A percentile compares a stretch with the other conserved stretches of the same genome.
phyloP scores from a whole-genome alignment of 306 rosid genomes.

The Inga laurina region DNA sequence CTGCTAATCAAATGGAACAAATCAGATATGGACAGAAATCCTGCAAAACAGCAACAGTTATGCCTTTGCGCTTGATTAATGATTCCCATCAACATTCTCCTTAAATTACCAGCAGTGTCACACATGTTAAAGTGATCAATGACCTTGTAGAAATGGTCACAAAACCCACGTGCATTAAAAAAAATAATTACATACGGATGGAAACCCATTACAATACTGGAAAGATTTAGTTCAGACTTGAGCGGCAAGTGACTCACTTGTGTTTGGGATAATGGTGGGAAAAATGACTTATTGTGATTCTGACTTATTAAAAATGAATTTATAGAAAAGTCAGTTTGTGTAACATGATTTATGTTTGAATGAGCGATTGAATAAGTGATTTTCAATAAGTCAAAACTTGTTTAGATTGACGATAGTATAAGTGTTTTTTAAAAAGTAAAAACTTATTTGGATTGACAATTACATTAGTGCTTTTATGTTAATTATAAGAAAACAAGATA shows the following conservation, averaged over 20 bases:
- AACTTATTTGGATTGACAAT: too few species aligned
- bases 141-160: constrained; percentile 9
- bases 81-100: constrained; percentile 19
- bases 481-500: too few species aligned
- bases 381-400: too few species aligned
- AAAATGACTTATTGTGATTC: too few species aligned
- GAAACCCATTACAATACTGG: neutral
- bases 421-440: too few species aligned
- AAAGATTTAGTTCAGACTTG: neutral
- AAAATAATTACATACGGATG: neutral
- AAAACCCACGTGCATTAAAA: neutral
- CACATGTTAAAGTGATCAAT: neutral
- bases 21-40: constrained; percentile 17
- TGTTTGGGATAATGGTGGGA: too few species aligned
- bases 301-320: too few species aligned
- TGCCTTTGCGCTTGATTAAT: constrained; percentile 7
- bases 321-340: too few species aligned
- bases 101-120: constrained; percentile 2
- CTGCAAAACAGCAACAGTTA: neutral
- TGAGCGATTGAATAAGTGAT: too few species aligned
- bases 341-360: too few species aligned
- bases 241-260: neutral
- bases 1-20: constrained; percentile 44
- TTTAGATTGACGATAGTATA: too few species aligned
- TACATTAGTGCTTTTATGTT: too few species aligned